Evolutionary conservation across 495 filamentous ascomycete species (phyloP).

Genomic region (Xylaria curta): DNA sequence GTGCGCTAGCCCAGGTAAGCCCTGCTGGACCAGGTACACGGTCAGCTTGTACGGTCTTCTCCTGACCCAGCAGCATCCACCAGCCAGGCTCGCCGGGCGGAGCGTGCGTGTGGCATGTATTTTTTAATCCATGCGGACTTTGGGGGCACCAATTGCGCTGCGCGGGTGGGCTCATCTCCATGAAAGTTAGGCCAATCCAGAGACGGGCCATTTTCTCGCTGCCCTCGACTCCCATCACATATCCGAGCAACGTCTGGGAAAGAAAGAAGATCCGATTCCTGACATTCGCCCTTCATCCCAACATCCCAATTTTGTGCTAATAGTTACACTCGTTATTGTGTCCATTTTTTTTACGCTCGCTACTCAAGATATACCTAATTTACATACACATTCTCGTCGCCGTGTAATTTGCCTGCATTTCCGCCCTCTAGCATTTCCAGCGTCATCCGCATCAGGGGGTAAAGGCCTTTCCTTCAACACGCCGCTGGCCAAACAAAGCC

Average conservation of each 20-base stretch:
- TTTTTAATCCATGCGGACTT: slow-evolving; percentile 20
- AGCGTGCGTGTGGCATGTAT: slow-evolving; percentile 20
- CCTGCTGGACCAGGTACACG: background rate
- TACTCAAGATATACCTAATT: slow-evolving; percentile 34
- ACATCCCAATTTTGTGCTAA: slow-evolving; percentile 21
- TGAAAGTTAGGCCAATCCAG: slow-evolving; percentile 13
- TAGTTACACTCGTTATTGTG: slow-evolving; percentile 42
- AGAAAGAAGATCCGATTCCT: slow-evolving; percentile 24
- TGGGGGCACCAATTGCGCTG: slow-evolving; percentile 11
- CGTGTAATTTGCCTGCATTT: slow-evolving; percentile 4
- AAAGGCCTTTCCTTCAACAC: background rate
- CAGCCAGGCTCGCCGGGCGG: background rate
- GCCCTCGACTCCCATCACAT: slow-evolving; percentile 20
- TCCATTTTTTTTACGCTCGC: slow-evolving; percentile 36
- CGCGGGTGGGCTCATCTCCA: slow-evolving; percentile 1
- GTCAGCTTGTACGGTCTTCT: background rate
- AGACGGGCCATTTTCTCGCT: slow-evolving; percentile 15
- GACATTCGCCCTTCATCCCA: slow-evolving; percentile 33
- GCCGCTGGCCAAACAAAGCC: background rate
- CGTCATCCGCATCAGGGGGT: slow-evolving; percentile 14
- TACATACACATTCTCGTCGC: background rate
- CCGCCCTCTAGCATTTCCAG: background rate
- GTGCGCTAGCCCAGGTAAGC: slow-evolving; percentile 3
- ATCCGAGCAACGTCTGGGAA: slow-evolving; percentile 11
- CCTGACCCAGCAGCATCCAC: slow-evolving; percentile 11